These are phyloP conservation scores for Keithomyces neogunnii DNA, from an alignment of 2,329 filamentous ascomycete species.

Conservation along the genomic window DNA sequence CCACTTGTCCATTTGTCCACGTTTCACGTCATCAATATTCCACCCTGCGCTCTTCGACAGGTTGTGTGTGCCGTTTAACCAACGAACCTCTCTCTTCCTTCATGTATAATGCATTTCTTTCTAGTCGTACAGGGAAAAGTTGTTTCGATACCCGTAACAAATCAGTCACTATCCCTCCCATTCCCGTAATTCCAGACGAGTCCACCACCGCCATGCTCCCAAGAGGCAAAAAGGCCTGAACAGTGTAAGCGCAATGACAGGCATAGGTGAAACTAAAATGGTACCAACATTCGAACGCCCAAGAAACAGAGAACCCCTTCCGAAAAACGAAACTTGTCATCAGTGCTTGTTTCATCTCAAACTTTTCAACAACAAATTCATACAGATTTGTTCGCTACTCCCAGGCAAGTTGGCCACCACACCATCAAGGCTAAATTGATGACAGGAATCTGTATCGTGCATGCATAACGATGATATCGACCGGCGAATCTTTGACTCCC, in stretches of 20 bases:
- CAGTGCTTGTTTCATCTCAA: slow-evolving; percentile 5
- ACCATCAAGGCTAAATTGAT: not conserved
- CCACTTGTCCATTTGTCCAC: not conserved
- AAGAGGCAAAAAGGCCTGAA: not conserved
- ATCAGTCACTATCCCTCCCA: not conserved
- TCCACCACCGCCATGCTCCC: not conserved
- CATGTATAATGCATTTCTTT: slow-evolving; percentile 3
- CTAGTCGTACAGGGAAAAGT: slow-evolving; percentile 4
- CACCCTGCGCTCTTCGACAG: not conserved
- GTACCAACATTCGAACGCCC: not conserved
- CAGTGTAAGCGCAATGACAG: not conserved
- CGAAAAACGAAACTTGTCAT: not conserved
- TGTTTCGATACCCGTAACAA: not conserved
- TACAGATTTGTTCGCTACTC: slow-evolving; percentile 3
- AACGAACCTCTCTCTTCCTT: not conserved
- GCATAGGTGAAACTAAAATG: not conserved
- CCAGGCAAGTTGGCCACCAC: not conserved
- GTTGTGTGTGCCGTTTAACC: not conserved
- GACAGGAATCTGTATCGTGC: slow-evolving; percentile 2
- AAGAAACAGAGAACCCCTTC: not conserved
- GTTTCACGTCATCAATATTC: not conserved
- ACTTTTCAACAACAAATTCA: slow-evolving; percentile 7
- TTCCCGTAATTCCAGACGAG: not conserved
- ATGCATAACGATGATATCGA: slow-evolving; percentile 5
- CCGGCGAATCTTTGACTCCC: slow-evolving; percentile 7